Conservation (phyloP, 148 eudicot species). For the Euryodendron excelsum region DNA sequence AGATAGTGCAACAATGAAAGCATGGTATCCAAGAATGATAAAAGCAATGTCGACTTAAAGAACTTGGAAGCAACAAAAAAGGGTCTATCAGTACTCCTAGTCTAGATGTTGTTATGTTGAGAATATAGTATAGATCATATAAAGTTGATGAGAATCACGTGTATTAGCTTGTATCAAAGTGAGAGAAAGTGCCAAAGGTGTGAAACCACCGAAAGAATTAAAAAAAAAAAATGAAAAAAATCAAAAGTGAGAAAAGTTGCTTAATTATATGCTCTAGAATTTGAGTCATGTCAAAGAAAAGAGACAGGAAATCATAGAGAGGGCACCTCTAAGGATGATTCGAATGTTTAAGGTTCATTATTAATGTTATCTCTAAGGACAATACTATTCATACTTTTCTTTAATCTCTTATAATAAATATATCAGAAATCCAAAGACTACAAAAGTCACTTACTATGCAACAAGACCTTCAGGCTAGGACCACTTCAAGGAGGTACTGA, state of each 20-base stretch:
- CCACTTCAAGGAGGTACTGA: too few species aligned
- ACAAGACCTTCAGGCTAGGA: too few species aligned
- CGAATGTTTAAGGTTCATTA: not conserved
- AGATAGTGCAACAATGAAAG: too few species aligned
- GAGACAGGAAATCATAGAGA: not conserved
- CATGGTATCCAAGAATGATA: too few species aligned
- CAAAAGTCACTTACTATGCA: too few species aligned
- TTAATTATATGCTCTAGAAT: not conserved
- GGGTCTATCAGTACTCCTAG: too few species aligned
- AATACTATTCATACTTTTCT: too few species aligned
- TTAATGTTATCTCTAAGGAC: not conserved
- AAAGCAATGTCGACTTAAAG: too few species aligned
- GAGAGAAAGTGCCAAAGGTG: not conserved
- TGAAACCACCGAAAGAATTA: slow-evolving; percentile 1
- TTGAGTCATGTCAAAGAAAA: not conserved
- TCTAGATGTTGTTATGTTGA: not conserved
- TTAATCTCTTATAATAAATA: too few species aligned
- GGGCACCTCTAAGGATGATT: too few species aligned
- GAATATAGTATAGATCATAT: not conserved
- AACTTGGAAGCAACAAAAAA: too few species aligned
- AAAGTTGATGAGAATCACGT: not conserved
- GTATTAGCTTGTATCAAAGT: not conserved
- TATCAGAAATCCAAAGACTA: too few species aligned
- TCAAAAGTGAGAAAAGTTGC: not conserved
- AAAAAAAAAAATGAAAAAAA: not conserved